Evolutionary conservation across 768 basidiomycete genomes (phyloP), one percentile per base, ranked within the genome.

Genomic region (Rhizopogon roseolus): DNA sequence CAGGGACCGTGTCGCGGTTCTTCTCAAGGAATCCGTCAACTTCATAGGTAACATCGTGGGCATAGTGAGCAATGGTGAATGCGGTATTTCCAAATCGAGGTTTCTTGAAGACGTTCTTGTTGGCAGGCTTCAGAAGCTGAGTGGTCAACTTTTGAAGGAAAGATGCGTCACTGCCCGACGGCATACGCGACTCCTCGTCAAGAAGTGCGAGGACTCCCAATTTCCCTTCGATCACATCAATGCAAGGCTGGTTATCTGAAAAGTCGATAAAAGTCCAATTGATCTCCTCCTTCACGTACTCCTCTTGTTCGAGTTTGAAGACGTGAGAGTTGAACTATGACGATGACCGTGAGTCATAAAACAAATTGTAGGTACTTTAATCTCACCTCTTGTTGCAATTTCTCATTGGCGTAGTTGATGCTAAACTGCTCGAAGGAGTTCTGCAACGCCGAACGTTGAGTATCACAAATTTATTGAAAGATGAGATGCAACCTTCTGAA

Each of bases 261-360:
- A 97, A 99, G 64, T 98, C 96, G 68, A 99, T 99, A 73, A 98
- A 98, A 8, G 91, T 98, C 97, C 97, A 99, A 68, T 97, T 93
- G 67, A 99, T 99, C 71, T 97, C 80, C 67, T 99, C 97, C 59
- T 96, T 92, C 49, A 98, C 85, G 65, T 99, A 99, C 73, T 99
- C 97, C 68, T 98, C 97, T 75, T 99, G 97, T 67, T 99, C 97
- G 40, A 99, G 84, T 77, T 98, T 95, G 82, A 93, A 94, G 46
- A 99, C 97, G 66, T 99, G 97, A 1, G 96, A 97, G 63, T 98
- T 98, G 76, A 99, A 99, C 91, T 97, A 59, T 6, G 54, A 41
- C 53, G 9, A 38, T 34, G 34, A 52, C 10, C 3, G 50, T 68
- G 43, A 67, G 51, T 42, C 11, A 61, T 60, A 50, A 62, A 46